These are phyloP conservation scores for Syncephalastrum sp. DNA, from an alignment of 371 early-diverging fungal species.

Conservation along the genomic window DNA sequence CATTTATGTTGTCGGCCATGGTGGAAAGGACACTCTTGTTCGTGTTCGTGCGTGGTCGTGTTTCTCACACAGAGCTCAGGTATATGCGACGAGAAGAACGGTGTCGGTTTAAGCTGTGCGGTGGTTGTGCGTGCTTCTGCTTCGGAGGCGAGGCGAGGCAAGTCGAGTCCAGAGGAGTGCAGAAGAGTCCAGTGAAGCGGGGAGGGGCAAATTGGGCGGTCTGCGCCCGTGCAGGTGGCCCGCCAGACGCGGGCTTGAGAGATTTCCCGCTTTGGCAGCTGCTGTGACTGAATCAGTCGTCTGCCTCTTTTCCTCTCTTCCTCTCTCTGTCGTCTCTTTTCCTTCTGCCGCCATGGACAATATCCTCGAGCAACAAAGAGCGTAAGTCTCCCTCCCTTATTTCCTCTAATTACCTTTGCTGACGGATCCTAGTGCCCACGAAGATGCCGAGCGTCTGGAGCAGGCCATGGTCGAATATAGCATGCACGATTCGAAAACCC, in stretches of 20 bases:
- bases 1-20: constrained; percentile 8
- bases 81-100: no score
- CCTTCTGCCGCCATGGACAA: constrained; percentile 49
- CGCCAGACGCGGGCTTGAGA: neutral
- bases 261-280: neutral
- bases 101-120: no score
- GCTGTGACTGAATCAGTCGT: neutral
- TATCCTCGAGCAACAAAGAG: constrained; percentile 73
- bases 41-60: no score
- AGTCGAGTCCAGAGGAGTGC: no score
- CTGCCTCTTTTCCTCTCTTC: neutral
- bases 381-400: constrained; percentile 14
- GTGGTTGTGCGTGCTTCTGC: no score
- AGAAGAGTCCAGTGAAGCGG: no score
- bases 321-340: neutral
- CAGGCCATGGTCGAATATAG: constrained; percentile 84
- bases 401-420: neutral
- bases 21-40: neutral
- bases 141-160: no score
- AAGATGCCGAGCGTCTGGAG: constrained; percentile 92
- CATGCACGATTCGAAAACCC: constrained; percentile 71
- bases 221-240: neutral
- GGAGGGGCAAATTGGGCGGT: no score
- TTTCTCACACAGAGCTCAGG: no score
- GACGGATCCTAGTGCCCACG: constrained; percentile 57